These are phyloP conservation scores for Penicillium sp. DNA, from an alignment of 2,329 filamentous ascomycete genomes.

Conservation along the genomic window DNA sequence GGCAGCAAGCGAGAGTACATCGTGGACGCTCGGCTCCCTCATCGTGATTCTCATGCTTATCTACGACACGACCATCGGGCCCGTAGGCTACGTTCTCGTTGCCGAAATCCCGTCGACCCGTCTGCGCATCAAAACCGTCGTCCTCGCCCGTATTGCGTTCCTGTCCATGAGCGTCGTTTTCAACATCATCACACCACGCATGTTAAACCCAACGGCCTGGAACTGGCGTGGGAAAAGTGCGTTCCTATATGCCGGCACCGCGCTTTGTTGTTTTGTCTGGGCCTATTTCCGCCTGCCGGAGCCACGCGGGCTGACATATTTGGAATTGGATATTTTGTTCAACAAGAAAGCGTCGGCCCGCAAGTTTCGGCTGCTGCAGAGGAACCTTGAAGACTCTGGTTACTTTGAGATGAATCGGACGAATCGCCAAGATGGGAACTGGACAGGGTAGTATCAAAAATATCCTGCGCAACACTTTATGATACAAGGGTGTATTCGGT, in stretches of 20 bases:
- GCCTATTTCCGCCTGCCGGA: neutral
- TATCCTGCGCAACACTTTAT: no score
- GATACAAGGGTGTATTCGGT: no score
- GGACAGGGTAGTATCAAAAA: no score
- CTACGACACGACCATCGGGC: conserved; percentile 58
- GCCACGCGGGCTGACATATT: neutral
- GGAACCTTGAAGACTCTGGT: neutral
- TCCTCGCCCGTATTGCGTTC: neutral
- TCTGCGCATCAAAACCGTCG: neutral
- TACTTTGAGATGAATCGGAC: neutral
- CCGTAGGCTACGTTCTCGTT: conserved; percentile 21
- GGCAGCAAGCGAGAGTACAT: no score
- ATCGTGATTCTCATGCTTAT: conserved; percentile 49
- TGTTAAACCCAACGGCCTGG: neutral
- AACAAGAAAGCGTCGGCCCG: neutral
- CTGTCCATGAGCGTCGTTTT: neutral
- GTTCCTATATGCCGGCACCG: neutral
- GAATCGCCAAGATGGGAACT: no score
- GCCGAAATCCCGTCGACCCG: conserved; percentile 25
- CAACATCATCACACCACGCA: neutral
- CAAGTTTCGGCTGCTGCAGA: neutral
- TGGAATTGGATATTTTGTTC: neutral
- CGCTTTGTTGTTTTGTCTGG: neutral
- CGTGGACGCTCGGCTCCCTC: conserved; percentile 39
- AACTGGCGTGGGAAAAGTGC: neutral